Base-by-base conservation (phyloP, 192 early-diverging fungal species). In the Backusella mclennaniae region DNA sequence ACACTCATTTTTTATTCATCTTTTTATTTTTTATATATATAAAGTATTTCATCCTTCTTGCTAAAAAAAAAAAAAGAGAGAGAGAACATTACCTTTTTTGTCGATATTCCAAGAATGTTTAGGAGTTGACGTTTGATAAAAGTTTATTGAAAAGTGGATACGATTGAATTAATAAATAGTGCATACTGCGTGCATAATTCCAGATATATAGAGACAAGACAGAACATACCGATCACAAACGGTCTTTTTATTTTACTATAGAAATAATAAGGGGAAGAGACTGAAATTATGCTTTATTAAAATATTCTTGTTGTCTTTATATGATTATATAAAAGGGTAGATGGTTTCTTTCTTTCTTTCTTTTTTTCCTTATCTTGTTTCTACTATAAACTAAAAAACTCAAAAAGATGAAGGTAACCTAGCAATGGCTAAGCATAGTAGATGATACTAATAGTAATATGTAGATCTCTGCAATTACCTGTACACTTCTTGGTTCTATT, bases 1-100 rank as follows among this genome's bases (percentile, higher is more conserved):
- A 59, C 53, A 59, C 53, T 59, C 53, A 59, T 59, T 59, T 59
- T 39, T 59, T 59, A 59, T 59, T 59, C 53, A 59, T 59, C 17
- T 26, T 56, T 56, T 17, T n/a, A n/a, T 53, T 8, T 4, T 21
- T 53, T 56, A 23, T 23, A 56, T 23, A 23, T 56, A 56, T 56
- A 56, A 56, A 56, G 53, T 56, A 56, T 23, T 56, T 56, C n/a
- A 56, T 56, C 23, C 53, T 56, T 56, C 3, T 8, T 53, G 19
- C 8, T n/a, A 21, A 56, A 56, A 56, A 56, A 33, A 33, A 33
- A 33, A 33, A 33, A 33, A 33, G 29, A 31, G 31, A 53, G 21
- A 56, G 8, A 56, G n/a, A 53, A 17, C 12, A 1, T 49, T 49
- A 17, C 19, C 46, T 49, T 49, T 5, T 49, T 49, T 49, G 21